phyloP scores from a whole-genome alignment of 1,284 basidiomycete genomes.

The Ceratobasidium sp. region DNA sequence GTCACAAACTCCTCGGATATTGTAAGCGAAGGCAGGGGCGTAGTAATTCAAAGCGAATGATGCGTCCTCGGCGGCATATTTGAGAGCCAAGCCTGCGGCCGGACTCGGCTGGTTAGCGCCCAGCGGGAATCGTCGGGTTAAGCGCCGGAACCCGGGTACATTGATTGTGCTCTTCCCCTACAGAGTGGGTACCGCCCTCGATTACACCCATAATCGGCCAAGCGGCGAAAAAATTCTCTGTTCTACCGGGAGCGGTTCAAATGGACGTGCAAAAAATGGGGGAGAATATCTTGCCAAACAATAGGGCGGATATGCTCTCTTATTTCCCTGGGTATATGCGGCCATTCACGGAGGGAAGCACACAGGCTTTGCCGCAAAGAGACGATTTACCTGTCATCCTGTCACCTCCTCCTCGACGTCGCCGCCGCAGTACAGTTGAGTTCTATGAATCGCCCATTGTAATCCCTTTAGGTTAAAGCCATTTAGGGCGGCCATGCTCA shows the following conservation, averaged over 20 bases:
- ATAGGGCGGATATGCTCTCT: background rate
- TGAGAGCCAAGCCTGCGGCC: slow-evolving; percentile 4
- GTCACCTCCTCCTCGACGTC: background rate
- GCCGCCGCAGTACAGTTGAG: background rate
- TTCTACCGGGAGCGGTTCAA: background rate
- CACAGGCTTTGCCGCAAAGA: background rate
- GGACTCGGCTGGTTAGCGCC: background rate
- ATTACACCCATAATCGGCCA: background rate
- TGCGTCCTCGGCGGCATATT: background rate
- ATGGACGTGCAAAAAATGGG: background rate
- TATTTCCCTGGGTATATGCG: background rate
- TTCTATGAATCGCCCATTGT: background rate
- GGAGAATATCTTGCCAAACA: background rate
- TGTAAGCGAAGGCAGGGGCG: background rate
- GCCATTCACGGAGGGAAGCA: no score
- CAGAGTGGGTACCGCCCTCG: background rate
- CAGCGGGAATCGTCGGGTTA: background rate
- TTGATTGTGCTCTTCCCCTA: background rate
- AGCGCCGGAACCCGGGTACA: no score
- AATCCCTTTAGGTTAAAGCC: background rate
- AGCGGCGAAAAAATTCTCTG: background rate
- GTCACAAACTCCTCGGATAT: background rate
- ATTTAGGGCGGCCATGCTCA: background rate
- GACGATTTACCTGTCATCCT: background rate
- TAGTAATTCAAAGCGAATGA: background rate